These are phyloP conservation scores for Amanita inopinata DNA, from an alignment of 768 basidiomycete species.

Conservation along the genomic window DNA sequence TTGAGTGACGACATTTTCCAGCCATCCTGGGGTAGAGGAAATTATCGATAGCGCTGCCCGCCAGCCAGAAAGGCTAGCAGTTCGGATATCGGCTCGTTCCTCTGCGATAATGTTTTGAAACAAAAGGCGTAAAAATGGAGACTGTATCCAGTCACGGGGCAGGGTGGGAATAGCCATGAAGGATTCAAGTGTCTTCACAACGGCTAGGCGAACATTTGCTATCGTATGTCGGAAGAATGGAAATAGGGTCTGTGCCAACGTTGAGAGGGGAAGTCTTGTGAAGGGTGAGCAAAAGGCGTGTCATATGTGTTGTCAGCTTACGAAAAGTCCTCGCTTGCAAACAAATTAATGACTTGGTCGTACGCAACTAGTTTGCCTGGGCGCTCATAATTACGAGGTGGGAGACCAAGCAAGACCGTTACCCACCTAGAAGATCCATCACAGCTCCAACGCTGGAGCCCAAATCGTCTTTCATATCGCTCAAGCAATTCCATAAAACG, in stretches of 20 bases:
- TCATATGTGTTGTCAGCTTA: slow-evolving; percentile 30
- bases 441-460: slow-evolving; percentile 95
- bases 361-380: slow-evolving; percentile 78
- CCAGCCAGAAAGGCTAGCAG: slow-evolving; percentile 68
- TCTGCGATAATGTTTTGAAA: slow-evolving; percentile 94
- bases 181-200: slow-evolving; percentile 78
- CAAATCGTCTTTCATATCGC: slow-evolving; percentile 91
- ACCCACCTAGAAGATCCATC: slow-evolving; percentile 89
- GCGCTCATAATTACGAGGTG: slow-evolving; percentile 6
- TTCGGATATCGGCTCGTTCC: slow-evolving; percentile 77
- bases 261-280: slow-evolving; percentile 65
- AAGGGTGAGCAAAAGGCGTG: neutral
- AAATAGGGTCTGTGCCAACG: slow-evolving; percentile 79
- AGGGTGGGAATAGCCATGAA: slow-evolving; percentile 76
- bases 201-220: slow-evolving; percentile 82
- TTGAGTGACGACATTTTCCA: slow-evolving; percentile 46
- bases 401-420: slow-evolving; percentile 1
- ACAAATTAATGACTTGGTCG: slow-evolving; percentile 64
- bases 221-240: slow-evolving; percentile 99
- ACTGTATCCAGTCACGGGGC: slow-evolving; percentile 71
- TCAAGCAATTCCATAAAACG: slow-evolving; percentile 85
- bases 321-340: slow-evolving; percentile 63
- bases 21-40: slow-evolving; percentile 32
- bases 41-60: slow-evolving; percentile 52
- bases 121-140: slow-evolving; percentile 70